Conservation (phyloP, 495 filamentous ascomycete species). For the Thozetella sp. region DNA sequence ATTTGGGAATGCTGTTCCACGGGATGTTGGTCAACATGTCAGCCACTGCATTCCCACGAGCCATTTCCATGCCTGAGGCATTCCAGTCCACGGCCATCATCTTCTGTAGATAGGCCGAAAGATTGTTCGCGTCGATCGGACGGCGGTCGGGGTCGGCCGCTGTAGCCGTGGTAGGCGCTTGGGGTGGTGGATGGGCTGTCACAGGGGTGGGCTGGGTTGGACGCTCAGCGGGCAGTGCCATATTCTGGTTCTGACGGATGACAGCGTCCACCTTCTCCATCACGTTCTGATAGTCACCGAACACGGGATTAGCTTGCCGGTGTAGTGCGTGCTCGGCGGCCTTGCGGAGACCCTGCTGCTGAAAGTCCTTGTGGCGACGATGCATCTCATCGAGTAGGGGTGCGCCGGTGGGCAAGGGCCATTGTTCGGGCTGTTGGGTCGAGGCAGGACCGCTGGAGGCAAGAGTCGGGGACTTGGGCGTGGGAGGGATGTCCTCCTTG, state of each 20-base stretch:
- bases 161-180: background rate
- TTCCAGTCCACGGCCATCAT: background rate
- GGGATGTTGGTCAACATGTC: background rate
- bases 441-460: conserved; percentile 14
- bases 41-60: background rate
- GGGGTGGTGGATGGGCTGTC: background rate
- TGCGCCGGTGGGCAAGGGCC: conserved; percentile 10
- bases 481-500: conserved; percentile 71
- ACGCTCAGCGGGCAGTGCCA: background rate
- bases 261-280: conserved; percentile 1
- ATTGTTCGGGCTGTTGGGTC: conserved; percentile 3
- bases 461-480: conserved; percentile 70
- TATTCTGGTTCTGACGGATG: conserved; percentile 1
- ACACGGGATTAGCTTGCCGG: background rate
- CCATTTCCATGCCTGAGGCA: background rate
- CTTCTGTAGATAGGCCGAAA: background rate
- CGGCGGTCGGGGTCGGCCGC: background rate
- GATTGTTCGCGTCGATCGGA: background rate
- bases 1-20: conserved; percentile 6
- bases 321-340: conserved; percentile 12
- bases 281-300: background rate
- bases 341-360: conserved; percentile 12
- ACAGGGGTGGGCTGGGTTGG: background rate
- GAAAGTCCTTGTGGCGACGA: conserved; percentile 23
- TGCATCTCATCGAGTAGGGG: conserved; percentile 29